Percentiles rank a stretch among this genome's conserved stretches.
phyloP scores from a whole-genome alignment of 2,329 filamentous ascomycete genomes.

The Aschersonia sp. region DNA sequence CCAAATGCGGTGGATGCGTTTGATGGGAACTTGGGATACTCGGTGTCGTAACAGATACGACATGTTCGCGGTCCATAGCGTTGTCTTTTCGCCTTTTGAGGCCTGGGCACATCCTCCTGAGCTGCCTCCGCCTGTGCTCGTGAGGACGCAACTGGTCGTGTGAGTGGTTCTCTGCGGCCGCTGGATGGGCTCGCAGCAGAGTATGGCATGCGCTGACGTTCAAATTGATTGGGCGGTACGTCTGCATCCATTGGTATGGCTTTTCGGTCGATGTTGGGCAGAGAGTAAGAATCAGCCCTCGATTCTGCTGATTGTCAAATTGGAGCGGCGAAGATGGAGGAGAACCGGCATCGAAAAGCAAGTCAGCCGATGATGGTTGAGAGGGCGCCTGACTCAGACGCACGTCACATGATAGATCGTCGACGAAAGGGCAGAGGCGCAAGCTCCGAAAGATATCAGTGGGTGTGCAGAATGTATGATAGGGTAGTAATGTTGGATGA shows the following conservation, averaged over 20 bases:
- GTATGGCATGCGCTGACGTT: constrained; percentile 3
- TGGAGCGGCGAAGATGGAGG: neutral
- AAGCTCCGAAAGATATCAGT: neutral
- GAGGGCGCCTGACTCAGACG: neutral
- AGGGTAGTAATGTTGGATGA: constrained; percentile 7
- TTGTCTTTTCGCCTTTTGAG: constrained; percentile 7
- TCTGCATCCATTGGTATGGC: constrained; percentile 11
- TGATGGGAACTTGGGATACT: constrained; percentile 32
- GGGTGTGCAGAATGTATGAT: constrained; percentile 1
- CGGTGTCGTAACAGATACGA: constrained; percentile 73
- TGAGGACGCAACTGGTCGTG: neutral
- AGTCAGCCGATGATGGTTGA: constrained; percentile 1
- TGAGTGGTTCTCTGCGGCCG: neutral
- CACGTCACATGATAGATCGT: constrained; percentile 3
- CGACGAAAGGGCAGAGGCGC: too few relatives aligned
- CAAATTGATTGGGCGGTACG: constrained; percentile 9
- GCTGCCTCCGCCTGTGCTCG: neutral
- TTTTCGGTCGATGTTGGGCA: neutral
- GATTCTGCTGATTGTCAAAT: too few relatives aligned
- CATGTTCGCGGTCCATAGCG: constrained; percentile 64
- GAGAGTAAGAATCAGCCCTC: too few relatives aligned
- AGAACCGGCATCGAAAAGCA: neutral
- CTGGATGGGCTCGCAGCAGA: neutral
- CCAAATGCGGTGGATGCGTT: constrained; percentile 16
- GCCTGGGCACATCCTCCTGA: constrained; percentile 3